phyloP scores from a whole-genome alignment of 78 protist species.

The Polysphondylium violaceum region DNA sequence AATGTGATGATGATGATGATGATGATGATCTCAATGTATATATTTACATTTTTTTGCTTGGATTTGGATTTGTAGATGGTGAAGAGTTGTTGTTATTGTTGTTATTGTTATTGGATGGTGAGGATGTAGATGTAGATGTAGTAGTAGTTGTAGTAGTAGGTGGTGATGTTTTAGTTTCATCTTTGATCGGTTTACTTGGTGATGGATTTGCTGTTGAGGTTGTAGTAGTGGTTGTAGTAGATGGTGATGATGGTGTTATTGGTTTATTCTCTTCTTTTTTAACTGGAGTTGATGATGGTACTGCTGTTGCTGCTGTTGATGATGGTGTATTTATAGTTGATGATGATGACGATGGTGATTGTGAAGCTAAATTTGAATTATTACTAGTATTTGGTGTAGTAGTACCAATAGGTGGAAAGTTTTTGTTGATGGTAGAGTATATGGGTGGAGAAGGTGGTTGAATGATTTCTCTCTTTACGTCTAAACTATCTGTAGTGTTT shows the following conservation, averaged over 20 bases:
- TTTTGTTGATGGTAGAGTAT: slow-evolving; percentile 9
- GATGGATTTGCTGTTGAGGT: not conserved
- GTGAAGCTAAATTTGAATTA: too few relatives aligned
- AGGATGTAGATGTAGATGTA: not conserved
- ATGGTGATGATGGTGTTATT: not conserved
- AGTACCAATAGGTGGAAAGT: slow-evolving; percentile 1
- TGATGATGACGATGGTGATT: not conserved
- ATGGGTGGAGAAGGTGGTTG: slow-evolving; percentile 47
- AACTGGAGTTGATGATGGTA: not conserved
- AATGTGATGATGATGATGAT: not conserved
- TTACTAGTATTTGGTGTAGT: not conserved
- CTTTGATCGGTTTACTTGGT: not conserved
- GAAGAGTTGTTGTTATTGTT: not conserved
- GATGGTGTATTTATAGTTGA: too few relatives aligned
- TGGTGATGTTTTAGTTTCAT: too few relatives aligned
- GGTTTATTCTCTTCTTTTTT: not conserved
- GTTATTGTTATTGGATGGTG: not conserved
- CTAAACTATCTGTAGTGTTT: not conserved
- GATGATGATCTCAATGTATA: not conserved
- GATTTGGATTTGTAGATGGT: not conserved
- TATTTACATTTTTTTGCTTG: too few relatives aligned
- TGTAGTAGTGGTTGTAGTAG: not conserved
- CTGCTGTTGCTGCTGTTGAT: not conserved
- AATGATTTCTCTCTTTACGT: slow-evolving; percentile 14
- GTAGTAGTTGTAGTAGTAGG: too few relatives aligned